phyloP scores from a whole-genome alignment of 768 basidiomycete species.

The Albatrellus ellisii region DNA sequence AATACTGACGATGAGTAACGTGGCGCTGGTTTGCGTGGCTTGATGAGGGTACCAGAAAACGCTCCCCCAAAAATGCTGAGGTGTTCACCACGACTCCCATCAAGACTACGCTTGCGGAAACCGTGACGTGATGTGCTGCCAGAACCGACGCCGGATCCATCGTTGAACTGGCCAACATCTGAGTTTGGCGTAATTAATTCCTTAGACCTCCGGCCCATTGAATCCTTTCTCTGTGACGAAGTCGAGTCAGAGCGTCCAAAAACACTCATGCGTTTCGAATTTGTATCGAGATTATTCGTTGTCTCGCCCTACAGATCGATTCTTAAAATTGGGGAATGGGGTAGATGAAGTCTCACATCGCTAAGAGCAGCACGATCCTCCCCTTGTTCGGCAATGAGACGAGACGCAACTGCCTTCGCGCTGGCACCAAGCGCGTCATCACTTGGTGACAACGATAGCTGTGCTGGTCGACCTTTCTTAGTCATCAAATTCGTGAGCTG shows the following conservation, averaged over 20 bases:
- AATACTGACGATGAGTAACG: conserved; percentile 47
- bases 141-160: no score
- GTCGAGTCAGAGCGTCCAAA: conserved; percentile 48
- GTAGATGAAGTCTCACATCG: conserved; percentile 64
- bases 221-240: conserved; percentile 20
- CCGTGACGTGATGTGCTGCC: conserved; percentile 15
- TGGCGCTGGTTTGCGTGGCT: conserved; percentile 72
- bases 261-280: conserved; percentile 36
- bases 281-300: conserved; percentile 20
- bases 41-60: conserved; percentile 47
- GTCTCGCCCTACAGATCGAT: conserved; percentile 57
- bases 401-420: conserved; percentile 19
- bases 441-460: conserved; percentile 45
- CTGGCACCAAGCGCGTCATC: conserved; percentile 41
- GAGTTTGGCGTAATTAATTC: conserved; percentile 10
- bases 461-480: conserved; percentile 38
- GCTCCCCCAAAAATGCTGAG: conserved; percentile 78
- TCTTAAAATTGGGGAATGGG: no score
- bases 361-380: conserved; percentile 48
- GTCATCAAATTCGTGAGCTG: no score
- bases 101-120: conserved; percentile 35
- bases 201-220: conserved; percentile 9
- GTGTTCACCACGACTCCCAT: conserved; percentile 42
- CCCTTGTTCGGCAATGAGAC: conserved; percentile 19
- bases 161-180: conserved; percentile 20